Percentiles rank a stretch among this genome's conserved stretches.
These are phyloP conservation scores for Mucor plumbeus DNA, from an alignment of 371 early-diverging fungal genomes.

Conservation along the genomic window DNA sequence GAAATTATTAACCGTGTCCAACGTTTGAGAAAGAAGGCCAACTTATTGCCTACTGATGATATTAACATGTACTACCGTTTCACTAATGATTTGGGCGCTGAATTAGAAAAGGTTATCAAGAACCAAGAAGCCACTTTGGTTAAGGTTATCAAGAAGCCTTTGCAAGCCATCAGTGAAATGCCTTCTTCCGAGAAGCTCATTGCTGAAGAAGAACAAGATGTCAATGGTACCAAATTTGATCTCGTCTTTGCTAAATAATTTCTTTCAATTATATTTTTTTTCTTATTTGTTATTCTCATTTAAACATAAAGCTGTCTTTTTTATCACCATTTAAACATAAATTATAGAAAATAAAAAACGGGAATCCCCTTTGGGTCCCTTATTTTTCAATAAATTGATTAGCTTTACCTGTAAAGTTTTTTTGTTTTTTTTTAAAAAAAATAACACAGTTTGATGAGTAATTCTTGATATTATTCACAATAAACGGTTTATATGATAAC, in stretches of 20 bases:
- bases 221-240: conserved; percentile 49
- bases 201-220: conserved; percentile 81
- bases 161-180: conserved; percentile 44
- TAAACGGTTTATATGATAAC: too few species aligned
- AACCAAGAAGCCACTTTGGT: conserved; percentile 75
- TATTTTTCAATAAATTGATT: not conserved
- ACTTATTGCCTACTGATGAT: conserved; percentile 85
- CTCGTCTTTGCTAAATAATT: conserved; percentile 44
- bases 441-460: too few species aligned
- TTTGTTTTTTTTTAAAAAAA: too few species aligned
- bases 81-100: conserved; percentile 68
- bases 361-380: not conserved
- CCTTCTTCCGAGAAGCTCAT: conserved; percentile 53
- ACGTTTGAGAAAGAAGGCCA: conserved; percentile 94
- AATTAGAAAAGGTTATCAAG: conserved; percentile 72
- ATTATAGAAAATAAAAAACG: not conserved
- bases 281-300: conserved; percentile 1
- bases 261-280: not conserved
- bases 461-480: too few species aligned
- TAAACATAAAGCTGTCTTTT: conserved; percentile 1
- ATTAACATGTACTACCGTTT: conserved; percentile 84
- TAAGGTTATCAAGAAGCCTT: conserved; percentile 76
- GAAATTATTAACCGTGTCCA: conserved; percentile 99
- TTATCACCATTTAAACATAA: conserved; percentile 5
- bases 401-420: too few species aligned